A percentile compares a stretch with the other conserved stretches of the same genome.
phyloP scores from a whole-genome alignment of 441 rosid genomes.

The Rhodomyrtus psidioides region DNA sequence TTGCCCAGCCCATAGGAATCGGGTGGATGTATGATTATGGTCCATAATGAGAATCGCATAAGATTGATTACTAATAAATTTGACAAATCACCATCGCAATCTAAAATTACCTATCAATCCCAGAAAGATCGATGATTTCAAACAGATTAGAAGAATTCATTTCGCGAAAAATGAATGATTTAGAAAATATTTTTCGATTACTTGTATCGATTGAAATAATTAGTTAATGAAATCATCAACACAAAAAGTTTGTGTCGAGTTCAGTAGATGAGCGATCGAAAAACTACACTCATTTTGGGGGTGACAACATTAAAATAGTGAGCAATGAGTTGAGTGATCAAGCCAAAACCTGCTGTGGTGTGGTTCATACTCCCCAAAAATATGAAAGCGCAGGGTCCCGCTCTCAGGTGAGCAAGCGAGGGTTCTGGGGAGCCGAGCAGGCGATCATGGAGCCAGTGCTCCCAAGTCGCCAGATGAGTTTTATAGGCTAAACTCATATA shows the following conservation, averaged over 20 bases:
- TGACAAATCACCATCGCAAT: neutral
- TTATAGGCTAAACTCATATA: too few species aligned
- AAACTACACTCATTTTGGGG: too few species aligned
- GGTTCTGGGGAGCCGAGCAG: too few species aligned
- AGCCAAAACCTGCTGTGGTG: neutral
- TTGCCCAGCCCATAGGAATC: neutral
- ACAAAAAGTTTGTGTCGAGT: too few species aligned
- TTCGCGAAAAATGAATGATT: neutral
- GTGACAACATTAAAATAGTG: neutral
- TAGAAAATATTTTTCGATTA: too few species aligned
- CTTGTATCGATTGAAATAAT: too few species aligned
- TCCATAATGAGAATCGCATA: neutral
- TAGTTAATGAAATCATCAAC: too few species aligned
- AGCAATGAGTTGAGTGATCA: neutral
- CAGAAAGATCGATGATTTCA: neutral
- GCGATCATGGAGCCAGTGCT: too few species aligned
- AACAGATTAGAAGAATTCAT: neutral
- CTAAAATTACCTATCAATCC: neutral
- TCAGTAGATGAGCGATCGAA: neutral
- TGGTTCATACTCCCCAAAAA: too few species aligned
- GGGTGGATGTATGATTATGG: neutral
- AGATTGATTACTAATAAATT: neutral
- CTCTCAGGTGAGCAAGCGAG: too few species aligned
- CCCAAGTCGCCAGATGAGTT: too few species aligned
- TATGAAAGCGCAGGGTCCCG: accelerated